A percentile compares a stretch with the other conserved stretches of the same genome.
phyloP scores from a whole-genome alignment of 164 flowering plant species.

The Magnolia officinalis region DNA sequence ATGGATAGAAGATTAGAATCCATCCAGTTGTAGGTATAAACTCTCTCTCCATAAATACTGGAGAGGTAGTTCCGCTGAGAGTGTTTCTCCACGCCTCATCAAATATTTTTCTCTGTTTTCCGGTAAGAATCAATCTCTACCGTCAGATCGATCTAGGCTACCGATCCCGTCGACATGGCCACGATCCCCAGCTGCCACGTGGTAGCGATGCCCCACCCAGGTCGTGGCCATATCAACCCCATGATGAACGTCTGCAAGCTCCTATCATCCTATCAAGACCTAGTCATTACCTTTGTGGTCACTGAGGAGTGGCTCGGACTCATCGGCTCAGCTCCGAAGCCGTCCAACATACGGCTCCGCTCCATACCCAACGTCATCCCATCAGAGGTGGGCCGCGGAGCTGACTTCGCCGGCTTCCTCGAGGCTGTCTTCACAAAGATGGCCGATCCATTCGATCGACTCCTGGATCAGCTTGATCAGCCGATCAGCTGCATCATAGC shows the following conservation, averaged over 20 bases:
- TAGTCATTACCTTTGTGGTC: constrained; percentile 53
- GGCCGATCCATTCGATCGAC: constrained; percentile 51
- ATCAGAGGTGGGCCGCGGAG: constrained; percentile 51
- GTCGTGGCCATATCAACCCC: constrained; percentile 64
- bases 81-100: no score
- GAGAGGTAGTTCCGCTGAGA: no score
- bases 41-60: no score
- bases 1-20: no score
- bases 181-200: constrained; percentile 24
- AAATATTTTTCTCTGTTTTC: no score
- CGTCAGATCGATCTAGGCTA: background rate
- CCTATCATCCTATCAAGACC: constrained; percentile 13
- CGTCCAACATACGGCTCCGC: constrained; percentile 35
- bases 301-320: constrained; percentile 79
- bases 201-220: constrained; percentile 52
- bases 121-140: no score
- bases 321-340: constrained; percentile 33
- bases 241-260: constrained; percentile 56
- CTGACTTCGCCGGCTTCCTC: constrained; percentile 41
- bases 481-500: constrained; percentile 36
- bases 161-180: background rate
- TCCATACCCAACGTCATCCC: constrained; percentile 78
- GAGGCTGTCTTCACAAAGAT: constrained; percentile 50
- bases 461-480: constrained; percentile 39
- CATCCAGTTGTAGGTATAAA: no score